Base-by-base conservation (phyloP, 2,329 filamentous ascomycete genomes). In the Ophiostoma quercus region DNA sequence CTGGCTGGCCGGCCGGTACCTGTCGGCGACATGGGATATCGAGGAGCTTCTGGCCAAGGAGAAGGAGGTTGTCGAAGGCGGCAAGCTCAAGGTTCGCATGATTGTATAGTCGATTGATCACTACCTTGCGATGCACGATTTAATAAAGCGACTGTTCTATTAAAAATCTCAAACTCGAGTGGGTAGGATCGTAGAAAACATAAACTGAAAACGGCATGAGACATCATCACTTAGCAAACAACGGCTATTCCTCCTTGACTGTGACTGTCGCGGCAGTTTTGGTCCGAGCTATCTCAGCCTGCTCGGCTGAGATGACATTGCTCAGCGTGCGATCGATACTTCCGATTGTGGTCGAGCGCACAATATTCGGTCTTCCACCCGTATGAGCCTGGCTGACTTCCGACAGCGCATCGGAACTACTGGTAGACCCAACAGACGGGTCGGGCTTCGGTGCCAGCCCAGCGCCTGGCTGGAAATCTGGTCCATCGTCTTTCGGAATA, bases 1-100 rank as follows among this genome's bases (percentile, higher is more conserved):
- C 39, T 76, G 74, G 74, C 70, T 76, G 57, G 70, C 54, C 1
- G 75, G 70, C 12, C 69, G 75, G 34, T 75, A 73, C 60, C 65
- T 76, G 37, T 74, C 71, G 67, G 71, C 68, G 2, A 72, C 68
- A 34, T 76, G 75, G 75, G 72, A 75, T 65, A 65, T 75, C 54
- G 73, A 73, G 43, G 71, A 75, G 70, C 66, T 76, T 57, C 70
- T 74, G 69, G 29, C 51, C 22, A 73, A 71, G 69, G 72, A 73
- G 66, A 29, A 71, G 32, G 74, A 74, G 43, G 70, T 75, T 54
- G 72, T 75, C 11, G 60, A 69, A 7, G 71, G 70, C 22, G 70
- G 71, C 54, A 68, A 71, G 67, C 71, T 74, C 32, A 74, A 74
- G 60, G 73, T 74, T 29, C 73, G 73, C 32, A 69, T 74, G 72